Base-by-base conservation (phyloP, 805 yeast genomes). In the Myxozyma monticola region DNA sequence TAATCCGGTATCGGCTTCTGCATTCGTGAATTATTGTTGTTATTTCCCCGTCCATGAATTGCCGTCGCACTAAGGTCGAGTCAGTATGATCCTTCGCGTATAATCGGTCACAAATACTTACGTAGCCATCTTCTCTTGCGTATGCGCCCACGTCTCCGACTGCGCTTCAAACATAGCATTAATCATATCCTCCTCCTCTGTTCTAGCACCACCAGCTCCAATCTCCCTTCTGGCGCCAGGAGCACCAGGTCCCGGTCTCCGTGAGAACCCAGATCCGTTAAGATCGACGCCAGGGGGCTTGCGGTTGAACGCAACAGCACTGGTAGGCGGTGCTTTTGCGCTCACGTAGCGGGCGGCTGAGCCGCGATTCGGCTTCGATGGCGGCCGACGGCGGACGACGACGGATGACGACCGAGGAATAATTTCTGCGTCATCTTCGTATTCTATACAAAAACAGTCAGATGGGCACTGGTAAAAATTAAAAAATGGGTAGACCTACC, bases 131-230 rank as follows among this genome's bases (percentile, higher is more conserved):
- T 80, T 85, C 57, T 88, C 91, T 67, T 93, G 99, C 1, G 96
- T 88, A 61, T 85, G 88, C 48, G 85, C 85, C 99, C 99, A 93
- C 56, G 87, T 96, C 60, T 85, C 89, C 51, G 86, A 87, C 68
- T 95, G 98, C 46, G 85, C 89, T 31, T 85, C 89, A 68, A 93
- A 88, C 96, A 93, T 89, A 61, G 83, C 80, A 49, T 84, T 82
- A 64, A 93, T 88, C 70, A 85, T 78, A 59, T 90, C 98, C 56
- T 88, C 96, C 69, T 93, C 99, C 1, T 55, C 38, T 9, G 43
- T 22, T 10, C 26, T 14, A 20, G 5, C 9, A 6, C 17, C 40
- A 8, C 15, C 17, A 10, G 40, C 6, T 21, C 40, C 20, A 12
- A 12, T 37, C 7, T 17, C 9, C 24, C 24, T 37, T 17, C 20